Base-by-base conservation (phyloP, 768 basidiomycete species). In the Boletus insuetus region DNA sequence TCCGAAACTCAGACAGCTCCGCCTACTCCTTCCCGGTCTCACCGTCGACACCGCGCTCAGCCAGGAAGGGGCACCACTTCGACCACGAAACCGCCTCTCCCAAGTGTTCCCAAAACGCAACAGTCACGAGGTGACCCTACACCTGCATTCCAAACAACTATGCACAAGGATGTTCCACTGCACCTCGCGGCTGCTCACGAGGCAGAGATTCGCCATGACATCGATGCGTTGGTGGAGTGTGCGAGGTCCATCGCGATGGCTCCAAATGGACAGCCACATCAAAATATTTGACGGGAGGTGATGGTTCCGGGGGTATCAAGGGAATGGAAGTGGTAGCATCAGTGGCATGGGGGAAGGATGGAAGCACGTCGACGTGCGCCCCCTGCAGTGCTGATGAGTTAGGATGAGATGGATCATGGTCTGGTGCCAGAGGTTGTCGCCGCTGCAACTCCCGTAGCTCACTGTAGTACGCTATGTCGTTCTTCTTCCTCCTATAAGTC, bases 181-280 rank as follows among this genome's bases (percentile, higher is more conserved):
- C 87, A 86, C 56, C 73, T 85, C 24, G 64, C 65, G 45, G 61
- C 62, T 55, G 59, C 59, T 43, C 69, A 75, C 14, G 64, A 74
- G 13, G 69, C 69, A 16, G 83, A 83, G 56, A 76, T 85, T 66
- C 79, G 80, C 44, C 78, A 80, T 47, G 80, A 87, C 58, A 84
- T 91, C 48, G 85, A 90, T 66, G 83, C 83, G n/a, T 76, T 90
- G 12, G 89, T 91, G 14, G 87, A 91, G 65, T 86, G 83, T 49
- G 85, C 88, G 12, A 76, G 88, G 46, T 84, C 87, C 10, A 82
- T 83, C 8, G 87, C 87, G 10, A 88, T 90, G 83, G 84, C 77
- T 59, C 54, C 11, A 89, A 69, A 65, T 91, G 89, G 4, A 80
- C 71, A 46, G 77, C 64, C 41, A 85, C 64, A 61, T 86, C 65